Conservation (phyloP, 164 flowering plant genomes). For the Umbilicus rupestris region DNA sequence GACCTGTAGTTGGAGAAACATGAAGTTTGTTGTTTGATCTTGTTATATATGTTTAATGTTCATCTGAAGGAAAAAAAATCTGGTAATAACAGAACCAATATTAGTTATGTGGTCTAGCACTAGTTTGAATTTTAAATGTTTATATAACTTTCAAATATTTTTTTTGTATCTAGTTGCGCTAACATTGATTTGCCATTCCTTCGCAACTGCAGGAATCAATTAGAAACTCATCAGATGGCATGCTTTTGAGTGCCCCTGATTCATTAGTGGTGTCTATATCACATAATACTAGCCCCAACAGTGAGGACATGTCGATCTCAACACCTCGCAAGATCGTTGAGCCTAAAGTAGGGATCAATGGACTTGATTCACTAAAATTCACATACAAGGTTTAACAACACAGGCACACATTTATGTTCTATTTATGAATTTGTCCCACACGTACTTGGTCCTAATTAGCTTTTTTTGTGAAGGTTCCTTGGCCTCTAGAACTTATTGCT, state of each 20-base stretch:
- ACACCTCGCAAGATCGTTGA: constrained; percentile 40
- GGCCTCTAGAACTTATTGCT: constrained; percentile 98
- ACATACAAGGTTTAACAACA: constrained; percentile 56
- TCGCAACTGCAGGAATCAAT: constrained; percentile 68
- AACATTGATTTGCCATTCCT: neutral
- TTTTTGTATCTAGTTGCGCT: neutral
- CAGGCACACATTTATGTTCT: neutral
- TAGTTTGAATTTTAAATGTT: neutral
- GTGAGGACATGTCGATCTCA: constrained; percentile 19
- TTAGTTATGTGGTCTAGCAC: neutral
- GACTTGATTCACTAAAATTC: constrained; percentile 66
- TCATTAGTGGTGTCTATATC: constrained; percentile 64
- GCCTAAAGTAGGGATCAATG: constrained; percentile 52
- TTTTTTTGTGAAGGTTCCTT: constrained; percentile 55
- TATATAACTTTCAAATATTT: neutral
- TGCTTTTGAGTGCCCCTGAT: constrained; percentile 67
- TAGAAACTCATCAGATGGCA: constrained; percentile 79
- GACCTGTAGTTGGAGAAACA: neutral
- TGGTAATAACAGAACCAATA: too few relatives aligned
- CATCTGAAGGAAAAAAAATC: too few relatives aligned
- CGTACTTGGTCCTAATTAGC: neutral
- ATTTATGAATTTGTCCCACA: constrained; percentile 2
- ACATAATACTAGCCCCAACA: constrained; percentile 21
- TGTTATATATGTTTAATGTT: neutral
- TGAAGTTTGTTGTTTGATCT: neutral